Evolutionary conservation across 2,329 filamentous ascomycete genomes (phyloP).

Genomic region (Ophiostoma ulmi): DNA sequence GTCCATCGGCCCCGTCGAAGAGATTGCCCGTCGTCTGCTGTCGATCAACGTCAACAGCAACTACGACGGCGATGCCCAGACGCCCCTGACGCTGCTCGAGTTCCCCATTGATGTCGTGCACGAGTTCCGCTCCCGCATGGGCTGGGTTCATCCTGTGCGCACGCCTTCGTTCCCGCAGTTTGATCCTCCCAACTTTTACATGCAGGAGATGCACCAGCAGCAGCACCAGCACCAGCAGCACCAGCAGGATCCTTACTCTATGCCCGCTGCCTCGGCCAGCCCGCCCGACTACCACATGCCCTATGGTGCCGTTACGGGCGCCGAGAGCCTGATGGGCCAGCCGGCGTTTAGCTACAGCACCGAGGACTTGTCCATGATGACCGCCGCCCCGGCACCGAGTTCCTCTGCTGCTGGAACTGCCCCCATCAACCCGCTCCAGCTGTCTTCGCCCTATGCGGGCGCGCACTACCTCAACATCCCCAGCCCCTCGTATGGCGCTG

Average conservation of each 20-base stretch:
- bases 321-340: slow-evolving; percentile 36
- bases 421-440: slow-evolving; percentile 50
- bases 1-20: slow-evolving; percentile 74
- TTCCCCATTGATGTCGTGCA: slow-evolving; percentile 64
- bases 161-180: slow-evolving; percentile 59
- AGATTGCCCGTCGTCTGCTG: slow-evolving; percentile 72
- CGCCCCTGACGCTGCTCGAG: slow-evolving; percentile 64
- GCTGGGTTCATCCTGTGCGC: slow-evolving; percentile 57
- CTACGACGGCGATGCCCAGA: slow-evolving; percentile 47
- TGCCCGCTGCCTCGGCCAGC: slow-evolving; percentile 31
- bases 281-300: slow-evolving; percentile 42
- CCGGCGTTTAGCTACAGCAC: slow-evolving; percentile 60
- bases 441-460: slow-evolving; percentile 50
- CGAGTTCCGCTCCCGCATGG: slow-evolving; percentile 64
- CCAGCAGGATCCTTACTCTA: slow-evolving; percentile 27
- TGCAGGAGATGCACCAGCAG: slow-evolving; percentile 34
- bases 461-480: slow-evolving; percentile 59
- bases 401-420: slow-evolving; percentile 30
- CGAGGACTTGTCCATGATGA: slow-evolving; percentile 55
- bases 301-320: slow-evolving; percentile 37
- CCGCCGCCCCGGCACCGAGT: slow-evolving; percentile 37
- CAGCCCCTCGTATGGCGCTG: slow-evolving; percentile 51
- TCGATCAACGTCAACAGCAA: slow-evolving; percentile 59
- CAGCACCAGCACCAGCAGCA: background rate
- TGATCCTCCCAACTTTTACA: slow-evolving; percentile 50